Conservation (phyloP, 257 asterid species). For the Nemophila menziesii region DNA sequence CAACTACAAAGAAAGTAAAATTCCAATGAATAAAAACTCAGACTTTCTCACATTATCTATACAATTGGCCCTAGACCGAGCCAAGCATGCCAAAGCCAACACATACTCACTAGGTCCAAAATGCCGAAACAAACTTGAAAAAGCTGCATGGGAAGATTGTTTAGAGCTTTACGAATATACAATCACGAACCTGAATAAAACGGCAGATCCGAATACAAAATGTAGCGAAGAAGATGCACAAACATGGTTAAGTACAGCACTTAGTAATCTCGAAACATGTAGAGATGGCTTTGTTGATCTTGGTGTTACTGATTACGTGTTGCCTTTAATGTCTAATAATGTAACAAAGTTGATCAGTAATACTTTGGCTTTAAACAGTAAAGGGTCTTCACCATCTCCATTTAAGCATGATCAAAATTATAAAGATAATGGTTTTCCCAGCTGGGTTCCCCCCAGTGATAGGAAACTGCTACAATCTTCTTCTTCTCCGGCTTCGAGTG, state of each 20-base stretch:
- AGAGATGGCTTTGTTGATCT: constrained; percentile 44
- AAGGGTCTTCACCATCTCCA: constrained; percentile 13
- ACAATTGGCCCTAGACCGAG: constrained; percentile 51
- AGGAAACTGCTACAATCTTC: constrained; percentile 47
- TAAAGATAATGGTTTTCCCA: constrained; percentile 44
- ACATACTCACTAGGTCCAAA: constrained; percentile 34
- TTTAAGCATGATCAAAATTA: too few relatives aligned
- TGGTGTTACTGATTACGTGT: constrained; percentile 24
- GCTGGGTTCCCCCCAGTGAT: constrained; percentile 54
- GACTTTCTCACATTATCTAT: constrained; percentile 50
- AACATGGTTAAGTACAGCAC: constrained; percentile 75
- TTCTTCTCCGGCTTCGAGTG: constrained; percentile 9
- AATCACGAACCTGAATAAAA: constrained; percentile 32
- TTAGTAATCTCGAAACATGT: constrained; percentile 68
- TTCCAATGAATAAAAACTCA: constrained; percentile 32
- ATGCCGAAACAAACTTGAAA: constrained; percentile 35
- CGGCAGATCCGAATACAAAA: constrained; percentile 29
- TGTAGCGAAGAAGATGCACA: constrained; percentile 40
- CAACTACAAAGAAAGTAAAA: constrained; percentile 35
- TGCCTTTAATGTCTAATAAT: constrained; percentile 42
- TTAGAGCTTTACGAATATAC: constrained; percentile 45
- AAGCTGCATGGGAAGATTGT: constrained; percentile 85
- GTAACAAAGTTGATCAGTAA: constrained; percentile 54
- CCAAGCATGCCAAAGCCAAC: constrained; percentile 27
- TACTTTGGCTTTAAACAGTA: constrained; percentile 42